These are phyloP conservation scores for Phallus indusiatus DNA, from an alignment of 768 basidiomycete species.

Conservation along the genomic window DNA sequence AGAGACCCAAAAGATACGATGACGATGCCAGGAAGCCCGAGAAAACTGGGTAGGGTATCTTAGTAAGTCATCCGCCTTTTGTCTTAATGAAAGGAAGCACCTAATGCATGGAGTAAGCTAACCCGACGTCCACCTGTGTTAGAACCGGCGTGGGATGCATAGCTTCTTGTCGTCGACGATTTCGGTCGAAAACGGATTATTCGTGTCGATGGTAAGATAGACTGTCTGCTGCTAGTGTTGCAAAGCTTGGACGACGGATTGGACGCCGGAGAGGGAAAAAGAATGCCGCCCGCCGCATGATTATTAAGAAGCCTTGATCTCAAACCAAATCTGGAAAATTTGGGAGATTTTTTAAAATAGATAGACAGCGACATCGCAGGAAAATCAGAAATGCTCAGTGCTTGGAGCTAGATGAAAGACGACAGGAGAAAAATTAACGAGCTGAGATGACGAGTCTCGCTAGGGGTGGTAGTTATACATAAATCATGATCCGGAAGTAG, in stretches of 20 bases:
- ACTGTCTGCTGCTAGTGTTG: too few relatives aligned
- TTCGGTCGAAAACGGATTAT: too few relatives aligned
- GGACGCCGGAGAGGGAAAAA: too few relatives aligned
- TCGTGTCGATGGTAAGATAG: too few relatives aligned
- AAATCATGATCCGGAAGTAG: too few relatives aligned
- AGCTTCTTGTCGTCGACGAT: too few relatives aligned
- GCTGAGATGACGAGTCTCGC: background rate
- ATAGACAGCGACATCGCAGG: background rate
- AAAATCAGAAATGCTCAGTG: background rate
- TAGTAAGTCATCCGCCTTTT: background rate
- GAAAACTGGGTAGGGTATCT: background rate
- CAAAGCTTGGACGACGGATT: too few relatives aligned
- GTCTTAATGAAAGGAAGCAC: background rate
- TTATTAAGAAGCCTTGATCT: background rate
- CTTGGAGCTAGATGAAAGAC: background rate
- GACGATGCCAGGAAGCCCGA: conserved; percentile 7
- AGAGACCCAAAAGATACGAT: conserved; percentile 44
- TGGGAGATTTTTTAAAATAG: background rate
- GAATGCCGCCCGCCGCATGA: background rate
- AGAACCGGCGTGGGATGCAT: background rate
- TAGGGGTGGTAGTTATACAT: background rate
- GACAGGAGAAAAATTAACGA: background rate
- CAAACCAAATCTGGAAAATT: background rate
- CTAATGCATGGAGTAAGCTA: background rate
- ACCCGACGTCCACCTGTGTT: background rate